These are phyloP conservation scores for Echites panduratus DNA, from an alignment of 257 asterid species.

Conservation along the genomic window DNA sequence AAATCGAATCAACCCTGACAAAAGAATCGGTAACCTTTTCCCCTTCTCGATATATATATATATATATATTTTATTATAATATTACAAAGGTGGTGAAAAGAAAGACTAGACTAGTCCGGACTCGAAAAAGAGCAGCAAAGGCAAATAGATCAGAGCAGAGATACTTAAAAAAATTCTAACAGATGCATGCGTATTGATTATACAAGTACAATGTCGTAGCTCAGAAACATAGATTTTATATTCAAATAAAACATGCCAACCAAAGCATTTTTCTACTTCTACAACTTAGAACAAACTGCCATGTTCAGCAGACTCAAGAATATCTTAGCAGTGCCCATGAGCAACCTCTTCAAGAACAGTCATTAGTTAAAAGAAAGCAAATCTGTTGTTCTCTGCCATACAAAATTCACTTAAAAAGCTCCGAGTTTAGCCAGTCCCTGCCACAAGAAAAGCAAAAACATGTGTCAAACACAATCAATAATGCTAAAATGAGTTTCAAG, in stretches of 20 bases:
- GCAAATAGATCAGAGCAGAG: background rate
- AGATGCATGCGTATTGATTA: background rate
- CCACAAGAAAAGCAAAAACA: conserved; percentile 15
- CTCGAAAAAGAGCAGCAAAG: too few species aligned
- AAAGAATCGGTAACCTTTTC: too few species aligned
- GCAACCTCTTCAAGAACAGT: background rate
- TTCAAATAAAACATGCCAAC: conserved; percentile 1
- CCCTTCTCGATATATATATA: too few species aligned
- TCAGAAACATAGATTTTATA: background rate
- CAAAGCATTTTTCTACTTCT: background rate
- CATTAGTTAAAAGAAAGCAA: background rate
- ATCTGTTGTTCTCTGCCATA: background rate
- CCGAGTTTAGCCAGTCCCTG: conserved; percentile 79
- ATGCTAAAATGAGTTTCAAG: background rate
- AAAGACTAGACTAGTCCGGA: too few species aligned
- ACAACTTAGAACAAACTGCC: background rate
- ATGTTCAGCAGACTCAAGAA: background rate
- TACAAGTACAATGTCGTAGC: background rate
- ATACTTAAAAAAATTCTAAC: background rate
- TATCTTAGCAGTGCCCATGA: background rate
- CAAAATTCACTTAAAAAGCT: conserved; percentile 50
- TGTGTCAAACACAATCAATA: background rate
- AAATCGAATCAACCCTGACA: too few species aligned
- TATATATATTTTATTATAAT: too few species aligned
- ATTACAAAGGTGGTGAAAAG: too few species aligned